Evolutionary conservation across 2,329 filamentous ascomycete species (phyloP).

Genomic region (Alternaria gansuensis): DNA sequence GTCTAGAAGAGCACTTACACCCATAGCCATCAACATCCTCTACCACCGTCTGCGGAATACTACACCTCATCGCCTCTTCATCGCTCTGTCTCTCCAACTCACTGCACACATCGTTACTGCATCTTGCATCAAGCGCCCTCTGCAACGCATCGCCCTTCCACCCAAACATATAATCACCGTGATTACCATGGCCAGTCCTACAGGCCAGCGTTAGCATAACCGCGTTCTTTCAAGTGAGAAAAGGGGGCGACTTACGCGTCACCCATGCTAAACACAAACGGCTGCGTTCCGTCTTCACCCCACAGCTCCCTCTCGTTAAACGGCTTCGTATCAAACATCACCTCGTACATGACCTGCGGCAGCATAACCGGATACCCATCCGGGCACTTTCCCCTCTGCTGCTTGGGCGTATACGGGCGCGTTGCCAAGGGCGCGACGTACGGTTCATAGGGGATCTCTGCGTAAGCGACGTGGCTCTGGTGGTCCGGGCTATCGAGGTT

Average conservation of each 20-base stretch:
- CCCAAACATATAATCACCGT: conserved; percentile 41
- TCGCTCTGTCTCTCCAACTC: conserved; percentile 39
- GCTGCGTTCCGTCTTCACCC: conserved; percentile 41
- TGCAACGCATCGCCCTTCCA: conserved; percentile 46
- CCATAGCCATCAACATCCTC: conserved; percentile 34
- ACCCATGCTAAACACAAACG: conserved; percentile 45
- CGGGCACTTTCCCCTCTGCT: conserved; percentile 53
- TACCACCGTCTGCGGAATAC: conserved; percentile 38
- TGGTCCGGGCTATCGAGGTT: conserved; percentile 64
- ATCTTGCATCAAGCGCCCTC: conserved; percentile 40
- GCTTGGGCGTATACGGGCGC: conserved; percentile 31
- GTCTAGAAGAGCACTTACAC: conserved; percentile 4
- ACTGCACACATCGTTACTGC: conserved; percentile 42
- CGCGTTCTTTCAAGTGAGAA: background rate
- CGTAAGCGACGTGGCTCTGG: conserved; percentile 61
- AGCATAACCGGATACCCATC: conserved; percentile 55
- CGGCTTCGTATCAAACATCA: conserved; percentile 56
- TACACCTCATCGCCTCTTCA: conserved; percentile 43
- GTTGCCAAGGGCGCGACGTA: conserved; percentile 32
- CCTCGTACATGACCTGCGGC: conserved; percentile 59
- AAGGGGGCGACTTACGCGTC: conserved; percentile 35
- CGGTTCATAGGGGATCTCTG: conserved; percentile 43
- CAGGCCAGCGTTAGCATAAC: conserved; percentile 4
- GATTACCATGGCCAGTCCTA: conserved; percentile 42
- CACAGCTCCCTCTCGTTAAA: conserved; percentile 40